These are phyloP conservation scores for Exophiala bonariae DNA, from an alignment of 2,329 filamentous ascomycete species.

Conservation along the genomic window DNA sequence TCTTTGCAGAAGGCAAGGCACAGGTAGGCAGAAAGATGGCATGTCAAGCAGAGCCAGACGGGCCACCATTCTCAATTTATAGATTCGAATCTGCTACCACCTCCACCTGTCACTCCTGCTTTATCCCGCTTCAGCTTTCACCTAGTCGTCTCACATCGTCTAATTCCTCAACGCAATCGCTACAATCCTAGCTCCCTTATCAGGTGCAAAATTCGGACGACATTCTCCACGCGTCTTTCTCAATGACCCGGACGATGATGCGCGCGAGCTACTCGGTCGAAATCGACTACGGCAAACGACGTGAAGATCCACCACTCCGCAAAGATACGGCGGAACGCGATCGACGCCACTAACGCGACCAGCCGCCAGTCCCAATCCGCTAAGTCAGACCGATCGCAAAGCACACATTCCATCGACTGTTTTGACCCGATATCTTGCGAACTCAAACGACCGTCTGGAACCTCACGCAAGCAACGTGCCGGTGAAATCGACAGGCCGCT, in stretches of 20 bases:
- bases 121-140: background rate
- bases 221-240: background rate
- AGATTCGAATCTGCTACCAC: background rate
- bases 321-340: background rate
- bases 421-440: background rate
- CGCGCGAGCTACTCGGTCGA: background rate
- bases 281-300: background rate
- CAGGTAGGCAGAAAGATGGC: background rate
- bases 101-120: background rate
- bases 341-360: background rate
- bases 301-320: background rate
- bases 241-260: background rate
- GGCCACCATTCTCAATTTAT: background rate
- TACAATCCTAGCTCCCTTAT: background rate
- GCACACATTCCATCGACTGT: background rate
- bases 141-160: background rate
- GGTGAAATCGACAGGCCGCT: background rate
- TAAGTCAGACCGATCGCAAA: background rate
- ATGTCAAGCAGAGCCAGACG: background rate
- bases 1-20: background rate
- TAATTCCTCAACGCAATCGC: background rate
- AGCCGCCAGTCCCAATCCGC: background rate
- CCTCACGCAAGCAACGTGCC: background rate
- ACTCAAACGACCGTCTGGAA: background rate
- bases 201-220: background rate